Conservation (phyloP, 345 rosid genomes). For the Euclidium syriacum region DNA sequence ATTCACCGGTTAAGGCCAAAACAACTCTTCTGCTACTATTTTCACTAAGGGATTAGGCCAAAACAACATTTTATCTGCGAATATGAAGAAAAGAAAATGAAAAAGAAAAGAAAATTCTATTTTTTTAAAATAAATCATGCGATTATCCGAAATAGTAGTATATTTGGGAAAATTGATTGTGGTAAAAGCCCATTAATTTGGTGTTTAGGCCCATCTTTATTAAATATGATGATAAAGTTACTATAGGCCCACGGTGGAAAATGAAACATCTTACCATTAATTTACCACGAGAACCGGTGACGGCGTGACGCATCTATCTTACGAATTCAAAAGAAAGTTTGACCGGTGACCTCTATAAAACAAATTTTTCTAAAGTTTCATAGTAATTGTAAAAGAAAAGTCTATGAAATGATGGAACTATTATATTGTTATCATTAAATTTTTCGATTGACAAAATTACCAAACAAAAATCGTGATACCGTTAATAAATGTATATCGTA, state of each 20-base stretch:
- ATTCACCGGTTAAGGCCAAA: constrained; percentile 13
- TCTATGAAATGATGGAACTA: not conserved
- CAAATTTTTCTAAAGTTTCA: not conserved
- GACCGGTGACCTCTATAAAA: too few relatives aligned
- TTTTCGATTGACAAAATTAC: not conserved
- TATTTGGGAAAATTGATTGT: too few relatives aligned
- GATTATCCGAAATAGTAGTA: too few relatives aligned
- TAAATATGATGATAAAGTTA: too few relatives aligned
- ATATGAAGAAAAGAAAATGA: too few relatives aligned
- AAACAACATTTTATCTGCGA: too few relatives aligned
- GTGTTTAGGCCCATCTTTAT: constrained; percentile 13
- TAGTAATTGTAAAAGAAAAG: not conserved
- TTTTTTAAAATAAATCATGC: too few relatives aligned
- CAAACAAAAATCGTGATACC: not conserved
- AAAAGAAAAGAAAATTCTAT: too few relatives aligned
- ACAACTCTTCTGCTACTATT: not conserved
- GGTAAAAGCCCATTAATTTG: not conserved
- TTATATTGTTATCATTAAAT: not conserved
- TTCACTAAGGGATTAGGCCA: not conserved
- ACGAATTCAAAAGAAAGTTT: too few relatives aligned
- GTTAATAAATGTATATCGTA: too few relatives aligned
- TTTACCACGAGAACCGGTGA: constrained; percentile 3
- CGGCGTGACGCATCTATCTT: constrained; percentile 2
- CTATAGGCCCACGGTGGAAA: not conserved
- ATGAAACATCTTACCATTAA: not conserved